Evolutionary conservation across 305 asterid species (phyloP).

Genomic region (Fraxinus albicans): DNA sequence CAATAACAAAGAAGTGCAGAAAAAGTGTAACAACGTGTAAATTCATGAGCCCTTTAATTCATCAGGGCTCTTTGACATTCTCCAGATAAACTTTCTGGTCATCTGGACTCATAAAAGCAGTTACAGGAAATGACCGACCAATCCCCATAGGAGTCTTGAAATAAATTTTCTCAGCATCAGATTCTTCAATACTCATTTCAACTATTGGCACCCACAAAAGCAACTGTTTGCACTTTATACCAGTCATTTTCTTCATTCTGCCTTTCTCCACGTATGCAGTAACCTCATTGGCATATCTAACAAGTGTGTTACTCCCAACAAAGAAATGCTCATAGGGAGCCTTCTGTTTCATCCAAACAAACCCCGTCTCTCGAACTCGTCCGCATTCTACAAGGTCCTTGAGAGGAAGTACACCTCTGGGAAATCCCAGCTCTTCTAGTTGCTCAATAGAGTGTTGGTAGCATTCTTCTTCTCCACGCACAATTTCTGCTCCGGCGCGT

Average conservation of each 20-base stretch:
- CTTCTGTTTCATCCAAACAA: conserved; percentile 89
- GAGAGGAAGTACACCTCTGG: conserved; percentile 76
- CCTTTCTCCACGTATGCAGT: conserved; percentile 77
- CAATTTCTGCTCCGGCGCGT: conserved; percentile 60
- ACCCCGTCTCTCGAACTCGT: conserved; percentile 74
- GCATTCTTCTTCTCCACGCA: conserved; percentile 64
- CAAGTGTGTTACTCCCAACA: conserved; percentile 49
- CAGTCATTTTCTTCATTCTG: conserved; percentile 91
- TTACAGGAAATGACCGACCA: conserved; percentile 72
- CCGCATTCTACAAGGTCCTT: conserved; percentile 90
- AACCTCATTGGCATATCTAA: conserved; percentile 73
- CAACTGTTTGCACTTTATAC: conserved; percentile 80
- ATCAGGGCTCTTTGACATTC: conserved; percentile 22
- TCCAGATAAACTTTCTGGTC: conserved; percentile 42
- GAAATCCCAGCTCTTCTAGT: conserved; percentile 74
- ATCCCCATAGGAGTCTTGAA: conserved; percentile 89
- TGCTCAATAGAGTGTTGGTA: conserved; percentile 51
- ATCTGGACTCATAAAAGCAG: conserved; percentile 75
- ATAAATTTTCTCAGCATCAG: conserved; percentile 42
- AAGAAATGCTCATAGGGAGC: conserved; percentile 77
- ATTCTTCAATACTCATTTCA: conserved; percentile 75
- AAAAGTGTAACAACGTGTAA: background rate
- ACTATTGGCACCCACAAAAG: conserved; percentile 88
- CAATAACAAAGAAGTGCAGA: background rate
- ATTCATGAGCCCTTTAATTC: background rate